Conservation (phyloP, 352 stramenopile genomes). For the Pythium catenulatum region DNA sequence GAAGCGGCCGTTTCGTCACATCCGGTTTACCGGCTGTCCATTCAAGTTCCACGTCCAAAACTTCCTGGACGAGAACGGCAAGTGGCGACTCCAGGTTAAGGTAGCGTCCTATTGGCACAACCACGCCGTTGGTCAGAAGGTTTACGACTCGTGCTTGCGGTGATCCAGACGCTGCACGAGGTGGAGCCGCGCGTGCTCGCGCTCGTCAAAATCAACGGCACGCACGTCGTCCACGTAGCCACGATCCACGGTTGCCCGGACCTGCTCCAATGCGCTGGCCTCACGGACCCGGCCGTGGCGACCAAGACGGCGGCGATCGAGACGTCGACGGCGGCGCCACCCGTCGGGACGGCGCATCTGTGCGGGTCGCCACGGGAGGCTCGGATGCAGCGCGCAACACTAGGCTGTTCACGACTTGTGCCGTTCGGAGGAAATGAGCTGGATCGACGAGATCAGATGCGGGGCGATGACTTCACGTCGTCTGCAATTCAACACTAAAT, state of each 20-base stretch:
- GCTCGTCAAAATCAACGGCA: slow-evolving; percentile 78
- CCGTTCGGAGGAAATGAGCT: too few relatives aligned
- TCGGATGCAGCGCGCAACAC: too few relatives aligned
- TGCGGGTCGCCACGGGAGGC: too few relatives aligned
- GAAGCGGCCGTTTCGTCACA: background rate
- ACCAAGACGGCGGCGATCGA: too few relatives aligned
- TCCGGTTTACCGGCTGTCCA: background rate
- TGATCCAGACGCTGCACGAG: slow-evolving; percentile 76
- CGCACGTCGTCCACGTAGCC: slow-evolving; percentile 80
- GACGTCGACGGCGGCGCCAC: too few relatives aligned
- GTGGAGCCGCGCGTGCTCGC: slow-evolving; percentile 70
- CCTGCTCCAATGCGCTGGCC: slow-evolving; percentile 80
- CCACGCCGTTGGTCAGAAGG: background rate
- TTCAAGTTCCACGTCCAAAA: background rate
- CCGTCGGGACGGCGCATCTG: too few relatives aligned
- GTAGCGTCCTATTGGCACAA: background rate
- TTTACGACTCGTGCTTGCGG: slow-evolving; percentile 40
- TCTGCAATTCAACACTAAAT: too few relatives aligned
- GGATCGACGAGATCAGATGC: too few relatives aligned
- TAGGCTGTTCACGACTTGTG: too few relatives aligned
- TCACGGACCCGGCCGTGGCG: too few relatives aligned
- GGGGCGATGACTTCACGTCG: too few relatives aligned
- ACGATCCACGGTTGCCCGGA: slow-evolving; percentile 82
- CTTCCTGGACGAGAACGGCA: background rate
- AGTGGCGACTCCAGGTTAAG: background rate